These are phyloP conservation scores for Gymnopus androsaceus DNA, from an alignment of 1,284 basidiomycete species.

Conservation along the genomic window DNA sequence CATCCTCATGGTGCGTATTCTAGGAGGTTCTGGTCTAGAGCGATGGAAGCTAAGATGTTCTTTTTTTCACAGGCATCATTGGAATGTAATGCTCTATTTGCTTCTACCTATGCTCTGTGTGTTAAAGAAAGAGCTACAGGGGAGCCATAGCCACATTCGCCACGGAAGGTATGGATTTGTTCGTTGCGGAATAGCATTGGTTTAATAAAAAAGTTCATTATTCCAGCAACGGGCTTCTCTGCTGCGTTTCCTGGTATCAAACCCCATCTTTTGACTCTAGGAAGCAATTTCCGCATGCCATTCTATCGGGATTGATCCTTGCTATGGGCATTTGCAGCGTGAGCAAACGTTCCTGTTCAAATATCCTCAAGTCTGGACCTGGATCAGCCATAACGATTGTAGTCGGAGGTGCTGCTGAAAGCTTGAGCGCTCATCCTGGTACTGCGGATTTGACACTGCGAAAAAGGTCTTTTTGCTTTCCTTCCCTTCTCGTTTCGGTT, in stretches of 20 bases:
- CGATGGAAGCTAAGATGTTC: background rate
- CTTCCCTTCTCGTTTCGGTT: background rate
- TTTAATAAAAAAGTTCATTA: background rate
- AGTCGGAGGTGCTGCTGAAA: constrained; percentile 95
- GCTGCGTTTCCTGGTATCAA: constrained; percentile 87
- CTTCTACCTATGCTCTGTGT: background rate
- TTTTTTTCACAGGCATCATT: constrained; percentile 67
- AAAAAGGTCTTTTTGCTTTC: constrained; percentile 53
- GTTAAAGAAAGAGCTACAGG: constrained; percentile 42
- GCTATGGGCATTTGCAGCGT: constrained; percentile 90
- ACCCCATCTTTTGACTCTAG: constrained; percentile 90
- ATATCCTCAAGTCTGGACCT: constrained; percentile 78
- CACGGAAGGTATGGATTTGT: constrained; percentile 76
- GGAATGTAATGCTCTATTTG: constrained; percentile 68
- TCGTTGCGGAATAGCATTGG: background rate
- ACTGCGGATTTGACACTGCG: constrained; percentile 92
- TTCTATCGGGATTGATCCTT: constrained; percentile 91
- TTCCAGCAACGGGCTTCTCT: constrained; percentile 90
- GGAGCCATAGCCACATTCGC: constrained; percentile 93
- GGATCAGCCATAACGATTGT: constrained; percentile 90
- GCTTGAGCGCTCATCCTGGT: constrained; percentile 89
- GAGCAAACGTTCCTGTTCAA: constrained; percentile 86
- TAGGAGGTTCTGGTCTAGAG: background rate
- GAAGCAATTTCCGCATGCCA: constrained; percentile 89
- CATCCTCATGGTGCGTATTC: constrained; percentile 83